phyloP scores from a whole-genome alignment of 208 protist species.

The Crithidia expoeki region DNA sequence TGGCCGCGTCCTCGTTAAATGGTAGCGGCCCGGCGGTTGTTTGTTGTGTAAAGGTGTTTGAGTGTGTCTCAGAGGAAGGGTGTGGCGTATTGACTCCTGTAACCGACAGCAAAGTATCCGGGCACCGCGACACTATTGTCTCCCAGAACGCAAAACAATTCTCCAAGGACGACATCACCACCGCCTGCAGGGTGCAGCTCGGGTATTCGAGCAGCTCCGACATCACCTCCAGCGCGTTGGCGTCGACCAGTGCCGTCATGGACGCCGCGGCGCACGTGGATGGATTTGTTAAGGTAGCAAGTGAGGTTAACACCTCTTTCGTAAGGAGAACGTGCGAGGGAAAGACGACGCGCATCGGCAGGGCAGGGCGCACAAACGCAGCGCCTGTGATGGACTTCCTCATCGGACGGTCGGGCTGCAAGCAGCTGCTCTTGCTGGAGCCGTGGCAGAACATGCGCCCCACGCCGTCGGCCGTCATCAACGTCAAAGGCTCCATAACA shows the following conservation, averaged over 20 bases:
- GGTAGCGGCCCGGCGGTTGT: background rate
- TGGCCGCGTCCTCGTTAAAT: background rate
- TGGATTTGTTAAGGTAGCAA: constrained; percentile 1
- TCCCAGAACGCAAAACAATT: constrained; percentile 28
- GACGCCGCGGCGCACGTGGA: background rate
- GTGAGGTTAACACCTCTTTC: background rate
- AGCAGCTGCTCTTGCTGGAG: constrained; percentile 29
- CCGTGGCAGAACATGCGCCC: background rate
- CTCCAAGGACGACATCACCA: constrained; percentile 13
- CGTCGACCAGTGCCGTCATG: constrained; percentile 21
- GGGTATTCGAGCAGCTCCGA: constrained; percentile 19
- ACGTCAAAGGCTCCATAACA: constrained; percentile 1
- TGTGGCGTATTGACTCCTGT: background rate
- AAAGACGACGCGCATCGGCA: background rate
- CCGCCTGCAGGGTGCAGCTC: constrained; percentile 12
- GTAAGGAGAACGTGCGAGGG: constrained; percentile 19
- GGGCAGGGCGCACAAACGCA: constrained; percentile 3
- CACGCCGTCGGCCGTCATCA: background rate
- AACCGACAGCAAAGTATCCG: background rate
- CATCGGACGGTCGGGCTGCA: background rate
- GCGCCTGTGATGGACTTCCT: background rate
- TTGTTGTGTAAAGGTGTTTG: background rate
- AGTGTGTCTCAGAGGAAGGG: background rate
- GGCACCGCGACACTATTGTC: background rate
- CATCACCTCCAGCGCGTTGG: constrained; percentile 13